Evolutionary conservation across 2,329 filamentous ascomycete species (phyloP), one percentile per base, ranked within the genome.

Genomic region (Trichoderma lentiforme): DNA sequence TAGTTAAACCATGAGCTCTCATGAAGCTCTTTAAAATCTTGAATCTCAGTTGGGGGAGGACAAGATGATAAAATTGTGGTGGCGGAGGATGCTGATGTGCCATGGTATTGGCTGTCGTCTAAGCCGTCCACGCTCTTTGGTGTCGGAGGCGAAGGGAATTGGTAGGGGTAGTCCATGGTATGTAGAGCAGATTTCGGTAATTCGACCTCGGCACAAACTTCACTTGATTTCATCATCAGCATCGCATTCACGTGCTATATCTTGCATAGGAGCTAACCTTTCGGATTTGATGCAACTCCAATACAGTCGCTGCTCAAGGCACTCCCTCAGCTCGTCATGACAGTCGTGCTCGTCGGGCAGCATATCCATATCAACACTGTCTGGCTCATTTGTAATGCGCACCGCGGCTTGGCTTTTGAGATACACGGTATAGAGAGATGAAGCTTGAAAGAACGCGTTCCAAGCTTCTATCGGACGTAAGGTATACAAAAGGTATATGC

Each of bases 261-360:
- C n/a, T 51, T 36, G 24, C 6, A 14, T 14, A 4, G 36, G 36
- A 18, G 39, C 61, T 30, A 21, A 63, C 61, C 36, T 63, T 63
- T 63, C 61, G 18, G 61, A 63, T 11, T 63, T 63, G 36, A 63
- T 36, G 30, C 61, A 63, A 36, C 61, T 63, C 61, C 61, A 63
- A 30, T 63, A 63, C 1, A 63, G 14, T 47, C 61, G 61, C 26
- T 63, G 61, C 36, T 63, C 61, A 11, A 63, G 61, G 61, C 61
- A 63, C 21, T 63, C 21, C 24, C 34, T 63, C 61, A 63, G 24
- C 36, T 47, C 24, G 15, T 47, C 36, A 18, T 63, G 61, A 11
- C 61, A 63, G 3, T 30, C 21, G 11, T 63, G 61, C 11, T 63
- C 61, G 4, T 63, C 61, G 3, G 61, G 61, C 11, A 63, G 47